These are phyloP conservation scores for Leptographium wingfieldii DNA, from an alignment of 2,329 filamentous ascomycete species.

Conservation along the genomic window DNA sequence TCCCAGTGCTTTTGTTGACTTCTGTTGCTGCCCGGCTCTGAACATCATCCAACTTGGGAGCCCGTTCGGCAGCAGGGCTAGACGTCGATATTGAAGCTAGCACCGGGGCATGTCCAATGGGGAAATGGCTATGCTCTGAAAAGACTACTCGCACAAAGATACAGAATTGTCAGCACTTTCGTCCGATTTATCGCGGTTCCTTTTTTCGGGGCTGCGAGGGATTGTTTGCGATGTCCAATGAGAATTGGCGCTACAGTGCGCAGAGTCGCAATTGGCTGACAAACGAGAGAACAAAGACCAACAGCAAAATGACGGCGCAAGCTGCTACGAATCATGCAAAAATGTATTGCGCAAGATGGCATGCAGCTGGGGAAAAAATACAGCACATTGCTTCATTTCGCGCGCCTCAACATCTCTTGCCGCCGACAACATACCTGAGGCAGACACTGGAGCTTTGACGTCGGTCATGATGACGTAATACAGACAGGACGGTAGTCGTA, in stretches of 20 bases:
- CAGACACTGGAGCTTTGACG: not conserved
- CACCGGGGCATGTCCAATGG: not conserved
- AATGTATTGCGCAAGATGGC: not conserved
- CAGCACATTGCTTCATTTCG: not conserved
- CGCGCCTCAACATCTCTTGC: not conserved
- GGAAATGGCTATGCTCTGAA: not conserved
- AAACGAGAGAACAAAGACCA: not conserved
- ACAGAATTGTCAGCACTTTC: not conserved
- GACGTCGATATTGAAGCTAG: not conserved
- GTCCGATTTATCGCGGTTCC: not conserved
- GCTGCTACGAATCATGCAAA: not conserved
- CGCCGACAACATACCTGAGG: not conserved
- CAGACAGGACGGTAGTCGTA: not conserved
- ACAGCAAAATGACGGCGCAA: not conserved
- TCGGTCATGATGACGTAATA: constrained; percentile 3
- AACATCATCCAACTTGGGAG: not conserved
- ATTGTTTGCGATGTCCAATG: not conserved
- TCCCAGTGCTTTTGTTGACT: not conserved
- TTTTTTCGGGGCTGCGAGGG: not conserved
- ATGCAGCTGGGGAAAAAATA: not conserved
- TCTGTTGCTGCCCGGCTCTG: not conserved
- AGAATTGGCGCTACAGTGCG: not conserved
- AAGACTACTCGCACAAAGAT: not conserved
- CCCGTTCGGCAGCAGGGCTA: not conserved
- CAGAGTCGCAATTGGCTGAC: not conserved